Evolutionary conservation across 1,284 basidiomycete genomes (phyloP), one percentile per base, ranked within the genome.

Genomic region (Ceratorhiza oryzae-sativae): DNA sequence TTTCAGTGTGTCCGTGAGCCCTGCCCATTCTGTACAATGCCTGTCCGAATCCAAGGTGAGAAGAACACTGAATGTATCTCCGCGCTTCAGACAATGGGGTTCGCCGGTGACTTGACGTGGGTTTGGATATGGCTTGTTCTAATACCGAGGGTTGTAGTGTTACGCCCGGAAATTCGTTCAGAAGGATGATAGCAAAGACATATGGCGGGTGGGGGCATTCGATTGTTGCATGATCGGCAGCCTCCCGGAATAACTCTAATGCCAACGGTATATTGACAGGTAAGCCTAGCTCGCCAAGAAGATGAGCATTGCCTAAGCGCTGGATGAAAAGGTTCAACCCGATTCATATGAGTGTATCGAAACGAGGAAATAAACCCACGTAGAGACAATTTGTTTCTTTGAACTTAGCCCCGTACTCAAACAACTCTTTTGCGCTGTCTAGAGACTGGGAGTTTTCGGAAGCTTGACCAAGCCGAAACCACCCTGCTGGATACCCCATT

Each of bases 11-110:
- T 79, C 98, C 96, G 81, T 94, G 96, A 2, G 91, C 88, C 79
- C 94, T 92, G 0, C 95, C 96, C 59, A 94, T 86, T 80, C 97
- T 97, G 85, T 95, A 97, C 79, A 97, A 94, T 0, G 96, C 95
- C 0, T 94, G 90, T 0, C 92, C 85, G 77, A 95, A 96, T 75
- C 91, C 88, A 49, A 97, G 86, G 79, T 88, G 96, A 0, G 95
- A 95, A 0, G 94, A 91, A 12, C 90, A 86, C 77, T 95, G 91
- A 51, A 97, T 85, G 71, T 86, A 84, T 36, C 84, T 83, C 8
- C 87, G 82, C 1, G 88, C 86, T 78, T 89, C 84, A 75, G 76
- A 58, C n/a, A n/a, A n/a, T n/a, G 75, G 77, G 78, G 76, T 73
- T 71, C 53, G 65, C 75, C 23, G 73, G 79, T 75, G 58, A 77